Evolutionary conservation across 768 basidiomycete species (phyloP), one percentile per base, ranked within the genome.

Genomic region (Phaeotremella skinneri): DNA sequence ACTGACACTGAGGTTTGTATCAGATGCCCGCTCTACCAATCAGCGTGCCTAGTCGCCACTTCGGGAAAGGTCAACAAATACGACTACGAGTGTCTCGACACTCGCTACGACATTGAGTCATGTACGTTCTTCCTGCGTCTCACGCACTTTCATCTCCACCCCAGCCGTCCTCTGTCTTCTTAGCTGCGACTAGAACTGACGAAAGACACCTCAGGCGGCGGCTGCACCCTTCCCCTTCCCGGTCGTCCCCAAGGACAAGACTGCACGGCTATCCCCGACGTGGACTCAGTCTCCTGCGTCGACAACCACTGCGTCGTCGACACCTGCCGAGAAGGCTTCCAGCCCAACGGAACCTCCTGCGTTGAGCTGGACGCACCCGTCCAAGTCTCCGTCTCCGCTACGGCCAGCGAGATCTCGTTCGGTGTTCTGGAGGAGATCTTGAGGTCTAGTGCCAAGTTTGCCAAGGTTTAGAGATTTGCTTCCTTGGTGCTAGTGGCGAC

Each of bases 51-150:
- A 21, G 21, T 45, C 43, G 13, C 43, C 13, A 9, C 43, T 14
- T 13, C 43, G 11, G 23, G 6, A 6, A 45, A 45, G 20, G 41
- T 16, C 0, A 27, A 31, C 6, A 49, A 53, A 13, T 52, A 45
- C 27, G 48, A 52, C 6, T 64, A 62, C 48, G 69, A 69, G 47
- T 75, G 74, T 49, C 48, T 73, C 32, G 65, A 75, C 60, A 61
- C 58, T 17, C 27, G 47, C 5, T 27, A 42, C 7, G 61, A 68
- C 52, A 52, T 69, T n/a, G 70, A 69, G 45, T 70, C 67, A 27
- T 75, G 68, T 69, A 25, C 55, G 66, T 62, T 20, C 2, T 23
- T 13, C 14, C 31, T 31, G 25, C 9, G 16, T 11, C 6, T 14
- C 31, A 27, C 9, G 25, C 9, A 29, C 52, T 51, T 23, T 30